Evolutionary conservation across 768 basidiomycete species (phyloP).

Genomic region (Dictyophora rubrovolvata): DNA sequence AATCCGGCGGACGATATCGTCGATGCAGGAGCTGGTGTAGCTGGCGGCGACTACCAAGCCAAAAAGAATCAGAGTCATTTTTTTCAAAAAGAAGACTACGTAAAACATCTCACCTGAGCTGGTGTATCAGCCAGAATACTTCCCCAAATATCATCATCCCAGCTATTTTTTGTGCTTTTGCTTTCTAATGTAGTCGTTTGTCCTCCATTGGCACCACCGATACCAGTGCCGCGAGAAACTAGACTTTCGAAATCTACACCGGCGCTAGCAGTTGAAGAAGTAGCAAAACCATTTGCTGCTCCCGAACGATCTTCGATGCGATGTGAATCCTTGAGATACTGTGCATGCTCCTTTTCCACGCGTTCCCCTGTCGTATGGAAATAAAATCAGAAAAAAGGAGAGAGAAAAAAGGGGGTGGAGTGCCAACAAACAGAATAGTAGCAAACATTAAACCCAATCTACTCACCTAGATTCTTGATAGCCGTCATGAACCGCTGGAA

Average conservation of each 20-base stretch:
- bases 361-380: conserved; percentile 43
- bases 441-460: not conserved
- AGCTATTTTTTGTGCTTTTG: conserved; percentile 30
- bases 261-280: conserved; percentile 24
- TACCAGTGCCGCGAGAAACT: conserved; percentile 37
- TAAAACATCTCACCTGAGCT: conserved; percentile 17
- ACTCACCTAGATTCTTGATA: conserved; percentile 47
- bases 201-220: not conserved
- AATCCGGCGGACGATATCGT: not conserved
- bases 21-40: not conserved
- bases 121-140: conserved; percentile 49
- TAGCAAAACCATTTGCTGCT: conserved; percentile 23
- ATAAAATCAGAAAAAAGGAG: conserved; percentile 24
- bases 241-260: conserved; percentile 81
- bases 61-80: conserved; percentile 10
- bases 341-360: conserved; percentile 86
- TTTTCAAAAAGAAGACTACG: not conserved
- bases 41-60: conserved; percentile 19
- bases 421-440: too few relatives aligned
- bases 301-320: conserved; percentile 73
- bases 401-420: too few relatives aligned
- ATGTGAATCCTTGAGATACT: conserved; percentile 88
- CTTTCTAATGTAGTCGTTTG: conserved; percentile 36
- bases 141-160: conserved; percentile 85
- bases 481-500: conserved; percentile 89